Conservation (phyloP, 2,329 filamentous ascomycete genomes). For the Epichloe sibirici region DNA sequence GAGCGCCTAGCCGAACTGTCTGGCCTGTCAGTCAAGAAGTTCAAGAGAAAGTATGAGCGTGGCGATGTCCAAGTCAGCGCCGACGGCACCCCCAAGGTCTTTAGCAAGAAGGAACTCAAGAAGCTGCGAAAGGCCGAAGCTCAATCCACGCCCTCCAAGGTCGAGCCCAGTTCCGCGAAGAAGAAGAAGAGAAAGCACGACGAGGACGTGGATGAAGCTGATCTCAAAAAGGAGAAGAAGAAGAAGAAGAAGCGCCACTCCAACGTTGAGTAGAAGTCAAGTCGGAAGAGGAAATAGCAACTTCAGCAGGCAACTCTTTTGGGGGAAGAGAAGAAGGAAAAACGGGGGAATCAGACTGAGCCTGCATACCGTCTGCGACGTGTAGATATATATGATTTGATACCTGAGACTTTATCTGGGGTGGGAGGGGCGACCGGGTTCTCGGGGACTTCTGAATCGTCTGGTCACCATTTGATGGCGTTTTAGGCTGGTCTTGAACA, state of each 20-base stretch:
- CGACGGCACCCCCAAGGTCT: constrained; percentile 54
- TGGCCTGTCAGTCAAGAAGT: constrained; percentile 62
- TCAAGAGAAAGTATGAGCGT: constrained; percentile 65
- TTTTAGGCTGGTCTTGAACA: constrained; percentile 16
- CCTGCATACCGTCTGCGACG: constrained; percentile 9
- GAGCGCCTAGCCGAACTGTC: constrained; percentile 51
- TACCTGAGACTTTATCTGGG: constrained; percentile 17
- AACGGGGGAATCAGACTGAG: constrained; percentile 1
- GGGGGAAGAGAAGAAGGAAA: background rate
- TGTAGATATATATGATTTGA: constrained; percentile 14
- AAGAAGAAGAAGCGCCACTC: constrained; percentile 37
- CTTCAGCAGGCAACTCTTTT: background rate
- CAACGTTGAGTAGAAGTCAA: constrained; percentile 6
- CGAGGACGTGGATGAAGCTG: constrained; percentile 52
- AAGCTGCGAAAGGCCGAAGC: constrained; percentile 55
- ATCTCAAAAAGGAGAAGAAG: constrained; percentile 45
- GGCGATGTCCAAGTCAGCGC: constrained; percentile 57
- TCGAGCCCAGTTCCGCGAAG: constrained; percentile 18
- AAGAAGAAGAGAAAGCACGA: constrained; percentile 65
- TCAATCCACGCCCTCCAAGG: constrained; percentile 28
- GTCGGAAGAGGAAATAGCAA: background rate
- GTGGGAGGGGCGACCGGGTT: background rate
- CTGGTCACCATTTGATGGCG: constrained; percentile 20
- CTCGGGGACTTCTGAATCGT: constrained; percentile 5
- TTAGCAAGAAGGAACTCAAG: constrained; percentile 68